Conservation (phyloP, 495 filamentous ascomycete genomes). For the Aspergillus saccharolyticus region DNA sequence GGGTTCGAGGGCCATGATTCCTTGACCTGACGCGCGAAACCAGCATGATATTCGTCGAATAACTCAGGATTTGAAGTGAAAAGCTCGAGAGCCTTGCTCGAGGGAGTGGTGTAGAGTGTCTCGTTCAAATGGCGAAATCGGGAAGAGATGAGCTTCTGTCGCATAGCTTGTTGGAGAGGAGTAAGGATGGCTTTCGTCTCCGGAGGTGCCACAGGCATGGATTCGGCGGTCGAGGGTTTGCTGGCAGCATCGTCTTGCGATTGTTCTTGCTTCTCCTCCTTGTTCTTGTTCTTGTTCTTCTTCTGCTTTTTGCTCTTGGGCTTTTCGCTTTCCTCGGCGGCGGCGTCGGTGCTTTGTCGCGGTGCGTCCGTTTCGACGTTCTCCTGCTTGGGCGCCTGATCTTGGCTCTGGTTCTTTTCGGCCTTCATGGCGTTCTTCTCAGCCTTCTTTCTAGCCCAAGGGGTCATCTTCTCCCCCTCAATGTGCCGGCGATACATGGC, state of each 20-base stretch:
- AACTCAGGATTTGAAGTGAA: constrained; percentile 80
- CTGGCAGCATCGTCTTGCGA: constrained; percentile 17
- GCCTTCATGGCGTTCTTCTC: constrained; percentile 42
- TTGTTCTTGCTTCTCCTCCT: constrained; percentile 26
- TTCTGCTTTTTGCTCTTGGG: constrained; percentile 30
- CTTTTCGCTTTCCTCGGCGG: constrained; percentile 13
- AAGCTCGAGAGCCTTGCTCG: constrained; percentile 66
- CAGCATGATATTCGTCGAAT: constrained; percentile 90
- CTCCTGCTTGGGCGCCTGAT: constrained; percentile 22
- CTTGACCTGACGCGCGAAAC: constrained; percentile 86
- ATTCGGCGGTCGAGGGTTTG: constrained; percentile 20
- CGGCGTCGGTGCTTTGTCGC: neutral
- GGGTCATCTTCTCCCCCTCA: constrained; percentile 49
- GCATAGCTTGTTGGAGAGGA: constrained; percentile 88
- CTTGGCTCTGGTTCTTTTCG: constrained; percentile 32
- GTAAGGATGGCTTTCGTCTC: constrained; percentile 59
- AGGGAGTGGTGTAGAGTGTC: constrained; percentile 89
- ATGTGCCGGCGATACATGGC: constrained; percentile 75
- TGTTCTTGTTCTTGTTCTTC: constrained; percentile 37
- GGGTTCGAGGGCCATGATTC: constrained; percentile 95
- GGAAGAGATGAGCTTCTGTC: constrained; percentile 82
- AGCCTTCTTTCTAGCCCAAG: constrained; percentile 20
- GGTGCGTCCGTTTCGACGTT: constrained; percentile 14
- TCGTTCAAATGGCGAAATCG: constrained; percentile 98
- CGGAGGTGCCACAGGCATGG: constrained; percentile 29